phyloP scores from a whole-genome alignment of 2,329 filamentous ascomycete species.

The Cladosporium halotolerans region DNA sequence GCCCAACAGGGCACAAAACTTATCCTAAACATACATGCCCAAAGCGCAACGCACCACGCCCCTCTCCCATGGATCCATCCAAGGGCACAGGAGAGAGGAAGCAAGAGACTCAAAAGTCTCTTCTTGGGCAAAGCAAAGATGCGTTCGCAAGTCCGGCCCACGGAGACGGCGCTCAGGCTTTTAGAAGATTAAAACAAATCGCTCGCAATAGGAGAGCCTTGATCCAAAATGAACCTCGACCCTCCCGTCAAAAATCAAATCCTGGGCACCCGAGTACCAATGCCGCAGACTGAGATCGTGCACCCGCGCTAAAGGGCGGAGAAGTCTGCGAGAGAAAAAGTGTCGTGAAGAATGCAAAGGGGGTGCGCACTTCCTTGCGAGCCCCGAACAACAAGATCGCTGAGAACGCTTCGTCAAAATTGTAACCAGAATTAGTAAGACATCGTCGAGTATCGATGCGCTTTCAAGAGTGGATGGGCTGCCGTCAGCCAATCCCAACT shows the following conservation, averaged over 20 bases:
- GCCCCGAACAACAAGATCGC: background rate
- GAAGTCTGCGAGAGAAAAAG: slow-evolving; percentile 1
- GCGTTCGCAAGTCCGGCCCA: background rate
- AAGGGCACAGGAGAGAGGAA: background rate
- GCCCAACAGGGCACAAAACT: too few species aligned
- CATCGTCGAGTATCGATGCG: background rate
- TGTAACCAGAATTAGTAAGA: background rate
- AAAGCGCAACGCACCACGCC: too few species aligned
- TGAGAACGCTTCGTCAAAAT: slow-evolving; percentile 4
- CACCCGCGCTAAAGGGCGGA: slow-evolving; percentile 8
- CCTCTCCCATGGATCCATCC: background rate
- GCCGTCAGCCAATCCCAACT: background rate
- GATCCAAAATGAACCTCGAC: too few species aligned
- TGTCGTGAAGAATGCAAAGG: background rate
- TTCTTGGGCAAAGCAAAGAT: background rate
- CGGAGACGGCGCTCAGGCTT: too few species aligned
- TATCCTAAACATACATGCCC: too few species aligned
- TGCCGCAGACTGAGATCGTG: background rate
- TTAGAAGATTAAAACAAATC: too few species aligned
- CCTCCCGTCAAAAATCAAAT: background rate
- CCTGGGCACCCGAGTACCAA: background rate
- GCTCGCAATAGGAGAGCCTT: too few species aligned
- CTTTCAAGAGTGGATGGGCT: background rate
- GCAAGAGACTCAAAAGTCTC: background rate
- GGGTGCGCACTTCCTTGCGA: background rate